Base-by-base conservation (phyloP, 2,329 filamentous ascomycete species). In the Neonectria coccinea region DNA sequence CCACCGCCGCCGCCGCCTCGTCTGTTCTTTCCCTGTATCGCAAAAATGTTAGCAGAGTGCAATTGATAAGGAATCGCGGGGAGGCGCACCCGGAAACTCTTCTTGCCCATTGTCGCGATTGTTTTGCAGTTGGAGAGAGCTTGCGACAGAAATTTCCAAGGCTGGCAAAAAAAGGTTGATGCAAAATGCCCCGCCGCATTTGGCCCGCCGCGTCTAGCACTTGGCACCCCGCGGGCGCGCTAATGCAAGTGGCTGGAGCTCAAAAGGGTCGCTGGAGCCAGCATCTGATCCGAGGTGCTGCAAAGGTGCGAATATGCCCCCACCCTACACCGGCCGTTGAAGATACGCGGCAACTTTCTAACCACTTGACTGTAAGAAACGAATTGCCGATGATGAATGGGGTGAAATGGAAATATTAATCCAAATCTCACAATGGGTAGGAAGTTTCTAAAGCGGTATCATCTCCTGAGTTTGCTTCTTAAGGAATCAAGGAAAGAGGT, bases 1-100 rank as follows among this genome's bases (percentile, higher is more conserved):
- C 78, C 77, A 22, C 78, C 76, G 52, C 78, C 76, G 52, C 77
- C 76, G 42, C 78, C 78, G 14, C 79, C 77, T 70, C 75, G 77
- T 68, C 78, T 73, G 51, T 73, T 74, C 66, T 79, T 80, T 56
- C 79, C 79, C 77, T 80, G 7, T 5, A 18, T 42, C 39, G n/a
- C n/a, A 36, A 14, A 58, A 33, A 56, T 41, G 64, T 76, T 51
- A 76, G 73, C 44, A 56, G 14, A 36, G 29, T 20, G 10, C 61
- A 64, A 72, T 70, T 68, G 66, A n/a, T 20, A 20, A 29, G 45
- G 20, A 44, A 45, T 22, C 18, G 14, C n/a, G 7, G 45, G 56
- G n/a, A 31, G 2, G 62, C 74, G 64, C 56, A 80, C 78, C 65
- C 77, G 74, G 59, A 79, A 80, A 66, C 71, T 74, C 69, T 77